Base-by-base conservation (phyloP, 805 yeast species). In the Tetrapisispora iriomotensis region DNA sequence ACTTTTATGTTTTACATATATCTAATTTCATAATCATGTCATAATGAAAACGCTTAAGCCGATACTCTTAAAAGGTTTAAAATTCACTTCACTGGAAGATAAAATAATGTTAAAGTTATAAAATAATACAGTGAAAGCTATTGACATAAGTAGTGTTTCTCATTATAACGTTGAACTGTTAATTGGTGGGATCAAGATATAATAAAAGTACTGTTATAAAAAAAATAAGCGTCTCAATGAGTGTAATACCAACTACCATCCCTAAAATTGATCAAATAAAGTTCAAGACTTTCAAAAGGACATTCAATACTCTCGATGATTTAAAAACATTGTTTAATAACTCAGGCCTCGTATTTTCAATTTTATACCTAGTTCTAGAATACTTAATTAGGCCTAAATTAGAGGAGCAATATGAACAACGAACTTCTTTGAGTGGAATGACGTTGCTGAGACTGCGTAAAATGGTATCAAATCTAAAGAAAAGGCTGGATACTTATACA, bases 331-430 rank as follows among this genome's bases (percentile, higher is more conserved):
- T 58, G 17, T 56, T 62, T 29, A 52, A 62, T 36, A 53, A 52
- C 35, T 44, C 60, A 20, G 62, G 64, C 6, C 47, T 50, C 20
- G 34, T 41, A 21, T 37, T 44, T 10, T 48, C 61, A 19, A 24
- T 54, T 3, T 21, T 36, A 3, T 60, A 51, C 37, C 30, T 54
- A 14, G 18, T 48, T 25, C 29, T 47, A 34, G 43, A 51, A 24
- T 25, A 38, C 12, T n/a, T 46, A n/a, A 35, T 73, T 10, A 64
- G 64, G 38, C 78, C 78, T 3, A 44, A 64, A 17, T 36, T 72
- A 6, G 58, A 60, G 13, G 38, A 57, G 5, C 66, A 64, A 21
- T 68, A 58, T 44, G 60, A 58, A 6, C 62, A 73, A 45, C 54
- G 78, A 32, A 37, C 50, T 2, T 64, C 62, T 3, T 54, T 66